These are phyloP conservation scores for Kodamaea derodonti DNA, from an alignment of 1,139 yeast genomes.

Conservation along the genomic window DNA sequence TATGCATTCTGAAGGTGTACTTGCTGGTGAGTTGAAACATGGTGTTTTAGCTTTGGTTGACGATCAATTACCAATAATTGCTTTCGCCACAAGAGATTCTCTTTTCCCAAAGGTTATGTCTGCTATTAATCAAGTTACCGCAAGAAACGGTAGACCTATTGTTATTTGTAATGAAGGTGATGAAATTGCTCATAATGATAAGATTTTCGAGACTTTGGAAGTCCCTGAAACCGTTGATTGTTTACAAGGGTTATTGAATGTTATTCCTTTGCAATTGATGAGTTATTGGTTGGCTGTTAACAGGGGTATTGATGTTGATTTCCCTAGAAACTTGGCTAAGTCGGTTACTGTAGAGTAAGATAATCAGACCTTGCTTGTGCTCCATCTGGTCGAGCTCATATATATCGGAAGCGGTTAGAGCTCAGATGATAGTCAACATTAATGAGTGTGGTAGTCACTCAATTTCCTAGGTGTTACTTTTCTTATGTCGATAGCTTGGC, in stretches of 20 bases:
- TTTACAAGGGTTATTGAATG: slow-evolving; percentile 92
- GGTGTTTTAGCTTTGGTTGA: slow-evolving; percentile 98
- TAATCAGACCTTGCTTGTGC: no score
- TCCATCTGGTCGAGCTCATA: no score
- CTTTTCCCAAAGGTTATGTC: slow-evolving; percentile 94
- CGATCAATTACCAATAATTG: slow-evolving; percentile 88
- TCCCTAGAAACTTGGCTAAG: slow-evolving; percentile 98
- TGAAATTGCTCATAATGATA: slow-evolving; percentile 48
- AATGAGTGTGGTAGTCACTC: no score
- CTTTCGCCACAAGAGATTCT: slow-evolving; percentile 96
- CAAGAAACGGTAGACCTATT: slow-evolving; percentile 96
- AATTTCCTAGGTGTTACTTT: no score
- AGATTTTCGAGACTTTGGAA: slow-evolving; percentile 67
- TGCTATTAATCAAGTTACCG: slow-evolving; percentile 94
- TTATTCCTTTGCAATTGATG: slow-evolving; percentile 92
- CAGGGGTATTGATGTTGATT: slow-evolving; percentile 95
- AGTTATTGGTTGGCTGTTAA: slow-evolving; percentile 96
- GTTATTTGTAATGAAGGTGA: slow-evolving; percentile 91
- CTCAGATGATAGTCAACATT: no score
- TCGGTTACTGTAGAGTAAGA: slow-evolving; percentile 90
- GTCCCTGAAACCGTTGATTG: slow-evolving; percentile 97
- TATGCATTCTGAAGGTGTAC: slow-evolving; percentile 98
- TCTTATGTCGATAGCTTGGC: no score
- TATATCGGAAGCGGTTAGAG: no score
- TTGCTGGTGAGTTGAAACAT: slow-evolving; percentile 98